Percentiles rank a stretch among this genome's conserved stretches.
Conservation (phyloP, 129 eudicot species). For the Arctium lappa region DNA sequence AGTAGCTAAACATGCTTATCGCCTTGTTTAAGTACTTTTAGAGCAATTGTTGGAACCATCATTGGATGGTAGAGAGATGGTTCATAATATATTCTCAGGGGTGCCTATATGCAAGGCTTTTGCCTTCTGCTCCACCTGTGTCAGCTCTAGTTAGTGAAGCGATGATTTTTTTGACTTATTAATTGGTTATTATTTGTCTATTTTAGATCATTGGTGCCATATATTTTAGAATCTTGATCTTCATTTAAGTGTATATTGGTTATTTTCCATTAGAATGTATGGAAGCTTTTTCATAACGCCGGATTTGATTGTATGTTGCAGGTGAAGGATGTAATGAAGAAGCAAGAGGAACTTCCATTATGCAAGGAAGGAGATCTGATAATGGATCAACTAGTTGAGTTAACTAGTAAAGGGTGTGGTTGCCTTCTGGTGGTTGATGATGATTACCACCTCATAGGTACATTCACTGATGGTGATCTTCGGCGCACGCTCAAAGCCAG, state of each 20-base stretch:
- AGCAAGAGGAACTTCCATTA: slow-evolving; percentile 78
- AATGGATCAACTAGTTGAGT: slow-evolving; percentile 95
- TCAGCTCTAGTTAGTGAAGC: too few relatives aligned
- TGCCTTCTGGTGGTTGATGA: slow-evolving; percentile 88
- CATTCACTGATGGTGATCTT: slow-evolving; percentile 95
- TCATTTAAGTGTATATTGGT: background rate
- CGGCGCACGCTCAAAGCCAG: slow-evolving; percentile 92
- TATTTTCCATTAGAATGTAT: background rate
- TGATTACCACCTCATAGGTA: slow-evolving; percentile 67
- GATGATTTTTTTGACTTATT: too few relatives aligned
- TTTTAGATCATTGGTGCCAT: too few relatives aligned
- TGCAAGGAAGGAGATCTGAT: slow-evolving; percentile 82
- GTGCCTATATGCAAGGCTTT: too few relatives aligned
- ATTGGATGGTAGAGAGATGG: too few relatives aligned
- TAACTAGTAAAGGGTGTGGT: slow-evolving; percentile 94
- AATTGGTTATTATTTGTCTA: too few relatives aligned
- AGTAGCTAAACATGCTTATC: too few relatives aligned
- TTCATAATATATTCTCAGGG: too few relatives aligned
- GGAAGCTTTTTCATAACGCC: background rate
- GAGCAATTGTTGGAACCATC: too few relatives aligned
- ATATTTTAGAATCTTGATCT: background rate
- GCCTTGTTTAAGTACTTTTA: too few relatives aligned
- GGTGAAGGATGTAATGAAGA: slow-evolving; percentile 98
- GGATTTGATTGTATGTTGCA: slow-evolving; percentile 20
- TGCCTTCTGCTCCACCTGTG: too few relatives aligned